A percentile compares a stretch with the other conserved stretches of the same genome.
phyloP scores from a whole-genome alignment of 768 basidiomycete species.

The Boletus reticuloceps region DNA sequence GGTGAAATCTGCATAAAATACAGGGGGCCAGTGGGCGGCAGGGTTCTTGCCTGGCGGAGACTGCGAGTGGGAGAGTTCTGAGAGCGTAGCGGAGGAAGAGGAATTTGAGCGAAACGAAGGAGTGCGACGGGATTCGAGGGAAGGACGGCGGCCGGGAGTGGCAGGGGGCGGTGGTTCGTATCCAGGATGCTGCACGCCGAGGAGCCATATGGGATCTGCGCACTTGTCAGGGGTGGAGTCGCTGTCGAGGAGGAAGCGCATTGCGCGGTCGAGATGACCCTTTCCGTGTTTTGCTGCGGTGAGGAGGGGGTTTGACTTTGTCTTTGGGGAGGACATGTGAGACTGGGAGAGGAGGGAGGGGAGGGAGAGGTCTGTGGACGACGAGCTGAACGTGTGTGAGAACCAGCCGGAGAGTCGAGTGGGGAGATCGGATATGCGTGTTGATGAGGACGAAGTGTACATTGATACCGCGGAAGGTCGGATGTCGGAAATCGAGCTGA shows the following conservation, averaged over 20 bases:
- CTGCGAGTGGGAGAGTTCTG: conserved; percentile 38
- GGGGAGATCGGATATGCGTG: conserved; percentile 65
- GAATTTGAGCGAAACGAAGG: conserved; percentile 46
- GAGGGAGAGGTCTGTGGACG: conserved; percentile 69
- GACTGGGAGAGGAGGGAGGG: conserved; percentile 56
- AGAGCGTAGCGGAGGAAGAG: conserved; percentile 37
- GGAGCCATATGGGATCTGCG: conserved; percentile 81
- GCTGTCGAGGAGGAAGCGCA: conserved; percentile 87
- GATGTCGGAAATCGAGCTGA: conserved; percentile 42
- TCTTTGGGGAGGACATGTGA: conserved; percentile 40
- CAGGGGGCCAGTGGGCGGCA: conserved; percentile 64
- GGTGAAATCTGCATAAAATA: conserved; percentile 87
- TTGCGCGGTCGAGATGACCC: conserved; percentile 76
- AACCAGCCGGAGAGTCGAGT: conserved; percentile 80
- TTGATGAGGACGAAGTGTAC: conserved; percentile 44
- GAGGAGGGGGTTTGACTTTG: conserved; percentile 51
- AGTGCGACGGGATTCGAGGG: conserved; percentile 39
- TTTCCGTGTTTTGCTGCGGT: conserved; percentile 72
- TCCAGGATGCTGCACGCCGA: conserved; percentile 80
- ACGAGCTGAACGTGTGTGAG: conserved; percentile 71
- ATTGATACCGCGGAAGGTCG: conserved; percentile 42
- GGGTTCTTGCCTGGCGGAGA: conserved; percentile 30
- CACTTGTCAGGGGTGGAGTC: conserved; percentile 86
- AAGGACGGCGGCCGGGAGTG: conserved; percentile 36
- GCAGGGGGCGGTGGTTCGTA: conserved; percentile 47